phyloP scores from a whole-genome alignment of 495 filamentous ascomycete species.

The Alectoria sarmentosa region DNA sequence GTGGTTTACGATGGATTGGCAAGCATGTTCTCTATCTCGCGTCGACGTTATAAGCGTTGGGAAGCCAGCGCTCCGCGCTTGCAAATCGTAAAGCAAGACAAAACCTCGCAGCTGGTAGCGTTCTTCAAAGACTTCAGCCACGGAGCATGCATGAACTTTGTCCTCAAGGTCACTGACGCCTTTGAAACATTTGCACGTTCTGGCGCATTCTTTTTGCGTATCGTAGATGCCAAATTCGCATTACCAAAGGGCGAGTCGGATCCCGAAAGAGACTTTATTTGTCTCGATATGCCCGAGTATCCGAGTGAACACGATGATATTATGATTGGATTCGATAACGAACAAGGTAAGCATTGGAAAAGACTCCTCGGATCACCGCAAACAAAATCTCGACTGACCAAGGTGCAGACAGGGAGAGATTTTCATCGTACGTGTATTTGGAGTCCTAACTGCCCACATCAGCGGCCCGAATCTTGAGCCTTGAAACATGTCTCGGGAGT shows the following conservation, averaged over 20 bases:
- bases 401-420: conserved; percentile 40
- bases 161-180: conserved; percentile 69
- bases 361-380: neutral
- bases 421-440: no score
- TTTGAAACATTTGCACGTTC: conserved; percentile 64
- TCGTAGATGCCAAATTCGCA: conserved; percentile 87
- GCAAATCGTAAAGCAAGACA: conserved; percentile 69
- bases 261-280: conserved; percentile 60
- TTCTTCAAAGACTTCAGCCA: conserved; percentile 81
- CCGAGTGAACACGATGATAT: conserved; percentile 89
- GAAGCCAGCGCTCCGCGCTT: conserved; percentile 66
- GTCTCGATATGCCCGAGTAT: conserved; percentile 79
- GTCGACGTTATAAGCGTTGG: conserved; percentile 85
- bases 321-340: conserved; percentile 70
- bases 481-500: no score
- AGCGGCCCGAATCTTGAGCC: no score
- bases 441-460: no score
- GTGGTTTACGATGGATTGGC: conserved; percentile 71
- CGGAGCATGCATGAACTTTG: conserved; percentile 80
- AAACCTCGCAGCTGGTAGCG: conserved; percentile 63
- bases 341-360: conserved; percentile 54
- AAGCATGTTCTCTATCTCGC: conserved; percentile 68
- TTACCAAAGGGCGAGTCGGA: conserved; percentile 59
- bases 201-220: conserved; percentile 59
- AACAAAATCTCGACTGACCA: conserved; percentile 10